These are phyloP conservation scores for Cutaneotrichosporon sp. DNA, from an alignment of 1,284 basidiomycete species.

Conservation along the genomic window DNA sequence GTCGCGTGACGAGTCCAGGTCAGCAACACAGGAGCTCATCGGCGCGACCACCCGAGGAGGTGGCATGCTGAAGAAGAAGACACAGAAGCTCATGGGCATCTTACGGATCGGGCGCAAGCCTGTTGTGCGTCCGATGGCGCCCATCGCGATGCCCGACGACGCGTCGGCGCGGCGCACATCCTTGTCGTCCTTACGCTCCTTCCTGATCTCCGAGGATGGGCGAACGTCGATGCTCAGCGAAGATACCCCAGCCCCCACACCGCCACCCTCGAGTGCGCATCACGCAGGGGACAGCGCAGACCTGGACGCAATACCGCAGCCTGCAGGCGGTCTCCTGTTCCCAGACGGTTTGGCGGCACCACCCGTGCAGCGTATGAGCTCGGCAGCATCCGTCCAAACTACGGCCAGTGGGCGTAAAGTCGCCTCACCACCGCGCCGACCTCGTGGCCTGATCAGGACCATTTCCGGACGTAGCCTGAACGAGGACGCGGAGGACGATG, in stretches of 20 bases:
- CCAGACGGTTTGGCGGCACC: not conserved
- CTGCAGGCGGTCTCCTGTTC: not conserved
- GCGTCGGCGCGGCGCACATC: constrained; percentile 25
- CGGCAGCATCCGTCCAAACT: not conserved
- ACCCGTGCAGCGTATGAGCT: not conserved
- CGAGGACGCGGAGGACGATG: constrained; percentile 15
- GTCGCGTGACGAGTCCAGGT: not conserved
- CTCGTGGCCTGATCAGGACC: constrained; percentile 23
- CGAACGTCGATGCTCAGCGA: constrained; percentile 5
- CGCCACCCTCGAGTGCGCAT: no score
- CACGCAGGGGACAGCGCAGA: no score
- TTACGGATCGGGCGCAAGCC: constrained; percentile 24
- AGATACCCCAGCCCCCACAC: no score
- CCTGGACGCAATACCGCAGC: no score
- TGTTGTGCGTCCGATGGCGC: not conserved
- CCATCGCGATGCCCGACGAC: not conserved
- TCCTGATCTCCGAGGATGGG: constrained; percentile 6
- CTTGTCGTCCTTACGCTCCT: constrained; percentile 21
- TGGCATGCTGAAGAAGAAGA: constrained; percentile 31
- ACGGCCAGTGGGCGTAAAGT: not conserved
- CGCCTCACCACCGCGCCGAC: not conserved
- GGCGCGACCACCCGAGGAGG: not conserved
- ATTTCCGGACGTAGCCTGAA: constrained; percentile 24
- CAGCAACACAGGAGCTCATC: not conserved
- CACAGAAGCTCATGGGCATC: constrained; percentile 32